These are phyloP conservation scores for Beta macrorhiza DNA, from an alignment of 179 eudicot genomes.

Conservation along the genomic window DNA sequence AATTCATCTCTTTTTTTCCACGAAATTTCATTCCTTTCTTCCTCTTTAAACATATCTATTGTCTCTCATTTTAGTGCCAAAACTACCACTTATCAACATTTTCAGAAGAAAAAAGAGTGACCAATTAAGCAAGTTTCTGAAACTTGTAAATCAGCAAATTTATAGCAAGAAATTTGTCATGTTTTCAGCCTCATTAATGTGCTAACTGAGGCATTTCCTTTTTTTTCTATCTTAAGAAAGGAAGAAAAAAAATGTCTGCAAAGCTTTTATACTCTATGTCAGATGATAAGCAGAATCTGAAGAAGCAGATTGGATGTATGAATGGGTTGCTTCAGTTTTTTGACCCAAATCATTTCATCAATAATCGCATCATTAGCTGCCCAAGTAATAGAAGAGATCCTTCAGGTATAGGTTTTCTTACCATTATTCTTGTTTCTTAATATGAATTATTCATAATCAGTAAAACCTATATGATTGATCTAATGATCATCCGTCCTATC, in stretches of 20 bases:
- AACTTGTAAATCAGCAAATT: not conserved
- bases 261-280: conserved; percentile 42
- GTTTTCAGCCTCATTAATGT: not conserved
- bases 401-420: conserved; percentile 27
- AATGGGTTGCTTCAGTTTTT: conserved; percentile 44
- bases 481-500: no score
- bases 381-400: conserved; percentile 20
- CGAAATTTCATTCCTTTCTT: not conserved
- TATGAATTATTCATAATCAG: not conserved
- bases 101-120: not conserved
- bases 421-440: not conserved
- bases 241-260: conserved; percentile 34
- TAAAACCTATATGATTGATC: no score
- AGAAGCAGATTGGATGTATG: conserved; percentile 43
- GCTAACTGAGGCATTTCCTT: not conserved
- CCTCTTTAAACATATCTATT: not conserved
- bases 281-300: conserved; percentile 30
- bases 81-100: no score
- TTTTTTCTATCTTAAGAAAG: not conserved
- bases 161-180: not conserved
- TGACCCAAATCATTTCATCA: conserved; percentile 34
- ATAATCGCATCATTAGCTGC: conserved; percentile 16
- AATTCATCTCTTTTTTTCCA: no score
- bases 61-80: not conserved
- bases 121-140: not conserved